Evolutionary conservation across 2,329 filamentous ascomycete species (phyloP).

Genomic region (Aspergillus ochraceus): DNA sequence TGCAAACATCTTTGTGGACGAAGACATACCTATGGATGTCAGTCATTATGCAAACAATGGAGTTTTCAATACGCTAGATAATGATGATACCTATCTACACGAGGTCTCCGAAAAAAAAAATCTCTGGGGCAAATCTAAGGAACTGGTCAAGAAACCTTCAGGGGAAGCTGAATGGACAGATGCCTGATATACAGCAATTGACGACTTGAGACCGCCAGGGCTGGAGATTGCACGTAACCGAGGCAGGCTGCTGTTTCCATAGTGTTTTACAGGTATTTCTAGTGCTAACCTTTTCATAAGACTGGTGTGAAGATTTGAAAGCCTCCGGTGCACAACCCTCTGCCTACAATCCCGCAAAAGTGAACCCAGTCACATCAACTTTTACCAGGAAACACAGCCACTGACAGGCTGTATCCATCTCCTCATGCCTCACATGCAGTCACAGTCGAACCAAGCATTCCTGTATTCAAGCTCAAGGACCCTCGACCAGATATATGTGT

Average conservation of each 20-base stretch:
- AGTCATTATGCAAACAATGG: not conserved
- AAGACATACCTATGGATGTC: not conserved
- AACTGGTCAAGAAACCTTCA: not conserved
- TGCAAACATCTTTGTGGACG: not conserved
- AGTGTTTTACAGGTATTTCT: not conserved
- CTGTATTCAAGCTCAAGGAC: not conserved
- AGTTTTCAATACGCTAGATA: not conserved
- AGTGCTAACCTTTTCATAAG: not conserved
- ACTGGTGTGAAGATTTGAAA: not conserved
- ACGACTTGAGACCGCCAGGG: not conserved
- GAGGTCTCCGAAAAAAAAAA: not conserved
- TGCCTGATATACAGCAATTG: not conserved
- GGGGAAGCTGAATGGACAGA: not conserved
- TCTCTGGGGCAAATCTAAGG: not conserved
- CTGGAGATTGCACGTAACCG: not conserved
- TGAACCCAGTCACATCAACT: too few species aligned
- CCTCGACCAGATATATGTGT: constrained; percentile 1
- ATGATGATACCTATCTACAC: not conserved
- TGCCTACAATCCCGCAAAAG: too few species aligned
- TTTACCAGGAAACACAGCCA: too few species aligned
- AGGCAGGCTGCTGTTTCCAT: not conserved
- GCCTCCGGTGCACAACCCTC: not conserved
- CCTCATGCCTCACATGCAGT: not conserved
- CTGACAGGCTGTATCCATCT: too few species aligned
- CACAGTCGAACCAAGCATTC: not conserved